Conservation (phyloP, 1,284 basidiomycete species). For the Leccinum glutinopallens region DNA sequence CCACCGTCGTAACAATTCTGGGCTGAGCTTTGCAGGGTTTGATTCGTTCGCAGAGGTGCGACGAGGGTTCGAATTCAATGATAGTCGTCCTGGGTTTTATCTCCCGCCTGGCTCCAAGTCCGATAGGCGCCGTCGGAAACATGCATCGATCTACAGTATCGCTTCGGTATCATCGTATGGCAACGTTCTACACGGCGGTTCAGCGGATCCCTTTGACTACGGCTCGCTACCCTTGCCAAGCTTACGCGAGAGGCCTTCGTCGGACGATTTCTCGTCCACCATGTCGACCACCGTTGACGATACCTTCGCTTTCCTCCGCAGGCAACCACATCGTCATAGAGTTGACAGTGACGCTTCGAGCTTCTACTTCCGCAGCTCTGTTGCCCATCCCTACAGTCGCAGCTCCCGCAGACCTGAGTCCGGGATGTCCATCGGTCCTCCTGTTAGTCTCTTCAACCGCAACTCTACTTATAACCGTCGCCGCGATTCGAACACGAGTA, state of each 20-base stretch:
- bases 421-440: constrained; percentile 58
- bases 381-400: constrained; percentile 40
- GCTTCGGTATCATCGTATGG: constrained; percentile 84
- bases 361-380: constrained; percentile 61
- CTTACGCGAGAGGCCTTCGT: constrained; percentile 52
- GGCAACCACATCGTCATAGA: constrained; percentile 46
- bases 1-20: constrained; percentile 56
- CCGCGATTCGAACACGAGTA: constrained; percentile 54
- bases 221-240: constrained; percentile 44
- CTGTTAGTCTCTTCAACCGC: constrained; percentile 71
- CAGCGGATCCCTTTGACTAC: constrained; percentile 76
- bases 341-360: constrained; percentile 78
- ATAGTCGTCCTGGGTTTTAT: constrained; percentile 65
- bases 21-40: constrained; percentile 65
- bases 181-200: constrained; percentile 61
- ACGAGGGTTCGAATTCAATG: constrained; percentile 70
- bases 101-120: constrained; percentile 47
- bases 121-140: constrained; percentile 44
- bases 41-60: constrained; percentile 75
- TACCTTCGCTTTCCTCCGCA: constrained; percentile 67
- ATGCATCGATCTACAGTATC: constrained; percentile 74
- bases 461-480: constrained; percentile 52
- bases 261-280: constrained; percentile 55
- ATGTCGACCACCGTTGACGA: constrained; percentile 68
- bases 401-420: constrained; percentile 52